Evolutionary conservation across 768 basidiomycete genomes (phyloP), one percentile per base, ranked within the genome.

Genomic region (Trametes elegans): DNA sequence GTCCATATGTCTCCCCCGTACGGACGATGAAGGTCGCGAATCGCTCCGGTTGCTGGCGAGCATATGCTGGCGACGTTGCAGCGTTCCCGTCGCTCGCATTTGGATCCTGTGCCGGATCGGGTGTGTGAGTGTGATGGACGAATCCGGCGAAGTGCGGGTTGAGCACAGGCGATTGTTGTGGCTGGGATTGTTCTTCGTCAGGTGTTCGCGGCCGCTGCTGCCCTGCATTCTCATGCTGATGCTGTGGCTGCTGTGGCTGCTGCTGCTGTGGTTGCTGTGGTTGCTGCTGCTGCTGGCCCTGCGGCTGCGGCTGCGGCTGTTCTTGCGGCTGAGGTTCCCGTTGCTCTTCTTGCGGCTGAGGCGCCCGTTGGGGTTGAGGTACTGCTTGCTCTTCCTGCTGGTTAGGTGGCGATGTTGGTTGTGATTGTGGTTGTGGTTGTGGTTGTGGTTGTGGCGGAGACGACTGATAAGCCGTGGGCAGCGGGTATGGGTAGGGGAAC

Each of bases 21-120:
- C 55, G 55, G 21, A 57, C 49, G 49, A 57, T 57, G 49, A 57
- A 57, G 7, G 55, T 57, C 3, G 34, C 21, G n/a, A 21, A 50
- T 23, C 38, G 38, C 19, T 40, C 43, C 21, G 16, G 35, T 14
- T 29, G 32, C 11, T 32, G 29, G 0, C 21, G 24, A 3, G 18
- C n/a, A 5, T 19, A 13, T n/a, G 27, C 29, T 29, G 19, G 7
- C 27, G 42, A 24, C 14, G 21, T n/a, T n/a, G 35, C 3, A 6
- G 39, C 31, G 31, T 13, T 32, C 7, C 7, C 31, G 31, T 13
- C 13, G 13, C 7, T 32, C 13, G 34, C 34, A 13, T 13, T 35
- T n/a, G 13, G 13, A 4, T 35, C 34, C 5, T 35, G 34, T 6
- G 34, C 13, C 13, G 34, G 34, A 5, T 35, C 34, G 34, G 34